Base-by-base conservation (phyloP, 2,329 filamentous ascomycete genomes). In the Meredithiella fracta region DNA sequence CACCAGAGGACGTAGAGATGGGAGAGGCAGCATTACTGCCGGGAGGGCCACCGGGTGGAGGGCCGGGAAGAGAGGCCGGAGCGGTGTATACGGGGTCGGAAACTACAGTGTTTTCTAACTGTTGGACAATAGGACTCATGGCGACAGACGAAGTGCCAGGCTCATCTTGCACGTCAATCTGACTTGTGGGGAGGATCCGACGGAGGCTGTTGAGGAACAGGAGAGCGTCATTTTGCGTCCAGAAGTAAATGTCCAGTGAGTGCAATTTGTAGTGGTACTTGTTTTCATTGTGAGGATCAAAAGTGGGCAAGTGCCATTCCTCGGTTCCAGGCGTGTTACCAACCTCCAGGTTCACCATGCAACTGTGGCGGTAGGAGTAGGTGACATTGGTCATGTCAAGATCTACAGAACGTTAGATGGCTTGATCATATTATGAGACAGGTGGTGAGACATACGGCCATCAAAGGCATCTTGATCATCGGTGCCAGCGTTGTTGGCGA, bases 221-320 rank as follows among this genome's bases (percentile, higher is more conserved):
- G 26, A 80, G 70, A 1, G 85, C 84, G 67, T 90, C 85, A 56
- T 80, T 73, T 59, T 80, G 78, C 0, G 80, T 86, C 83, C 84
- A 89, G 64, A 90, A 85, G 69, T 91, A 91, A 14, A 90, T 70
- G 64, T 90, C 85, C 57, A 90, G 66, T 0, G 82, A 83, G 65
- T 87, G 81, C 6, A 91, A 75, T 65, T 80, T 81, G 69, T 88
- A 88, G 72, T 88, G 79, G 66, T 88, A 89, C 66, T 85, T 87
- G 65, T 78, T 81, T 67, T 89, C 79, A 67, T 87, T 86, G 53
- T 74, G 74, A 1, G 79, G 79, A 65, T 90, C 84, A 65, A 77
- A 84, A 0, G 80, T 80, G 1, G 85, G 84, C 5, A 90, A 73
- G 66, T 87, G 83, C 86, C 85, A 90, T 66, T 88, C 73, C 60